Evolutionary conservation across 306 rosid genomes (phyloP), one percentile per base, ranked within the genome.

Genomic region (Chamaecrista fasciculata): DNA sequence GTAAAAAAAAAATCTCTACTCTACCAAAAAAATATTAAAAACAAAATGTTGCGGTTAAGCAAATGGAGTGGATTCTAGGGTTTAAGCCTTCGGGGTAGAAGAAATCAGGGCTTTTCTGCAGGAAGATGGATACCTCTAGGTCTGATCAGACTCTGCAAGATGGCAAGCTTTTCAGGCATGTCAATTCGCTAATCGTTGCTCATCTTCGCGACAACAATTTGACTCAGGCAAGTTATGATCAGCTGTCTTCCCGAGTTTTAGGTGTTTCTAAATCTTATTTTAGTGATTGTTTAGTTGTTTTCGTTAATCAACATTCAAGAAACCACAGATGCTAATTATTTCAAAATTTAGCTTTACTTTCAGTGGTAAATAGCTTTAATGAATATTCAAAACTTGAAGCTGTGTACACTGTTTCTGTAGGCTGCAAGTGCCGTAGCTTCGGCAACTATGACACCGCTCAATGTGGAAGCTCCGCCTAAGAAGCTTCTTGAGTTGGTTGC

Each of bases 361-460:
- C 16, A 7, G 62, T 15, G 25, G 42, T 29, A 5, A 70, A 43
- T 57, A 18, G 24, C 63, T 31, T 15, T n/a, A 57, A 5, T 28
- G 16, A 36, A 46, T 20, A 3, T 42, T 60, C 23, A 11, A 43
- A 62, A 24, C 48, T 14, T 19, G 33, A 37, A 6, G 24, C 15
- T 58, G 20, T 39, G 44, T 24, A 14, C 55, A 5, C 44, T 29
- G 16, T 8, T 57, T 14, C n/a, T 51, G 39, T 71, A 92, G 96
- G 97, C 96, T 80, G 97, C 98, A 49, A 86, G 77, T 74, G 89
- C 85, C 4, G 98, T 82, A 73, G 98, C 97, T 80, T 80, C 90
- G 0, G 93, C 97, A 29, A 90, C 97, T 29, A 86, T 85, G 96
- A 90, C 93, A 55, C 89, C 97, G 0, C 64, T 93, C 65, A 83